Base-by-base conservation (phyloP, 2,329 filamentous ascomycete species). In the Xylaria sp. region DNA sequence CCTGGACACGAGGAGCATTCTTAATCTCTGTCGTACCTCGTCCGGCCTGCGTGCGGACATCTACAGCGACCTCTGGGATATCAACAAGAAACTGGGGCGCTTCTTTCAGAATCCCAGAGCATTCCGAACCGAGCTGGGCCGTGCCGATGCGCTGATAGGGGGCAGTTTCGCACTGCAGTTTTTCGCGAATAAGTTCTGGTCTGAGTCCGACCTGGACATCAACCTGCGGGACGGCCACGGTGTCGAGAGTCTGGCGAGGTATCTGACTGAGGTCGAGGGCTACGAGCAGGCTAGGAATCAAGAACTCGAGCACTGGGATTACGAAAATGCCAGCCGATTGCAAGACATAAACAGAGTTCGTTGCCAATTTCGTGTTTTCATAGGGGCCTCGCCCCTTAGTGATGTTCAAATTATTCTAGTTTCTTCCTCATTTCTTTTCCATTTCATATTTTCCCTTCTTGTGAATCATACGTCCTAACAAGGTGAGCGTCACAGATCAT, bases 81-180 rank as follows among this genome's bases (percentile, higher is more conserved):
- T 66, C n/a, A 58, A 71, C 37, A 9, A 23, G 44, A 66, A 64
- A 25, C 59, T 69, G 12, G 34, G 34, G 10, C 66, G 63, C 20
- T 69, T 69, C 41, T 62, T 66, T 41, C 28, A 58, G 28, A 28
- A 71, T 25, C 66, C 69, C 15, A 41, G 13, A 13, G 59, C 44
- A 8, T 71, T 69, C 13, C 54, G 60, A 18, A 64, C 54, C 25
- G 41, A 57, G 34, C 58, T 69, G 8, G 58, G 69, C 3, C 62
- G 66, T n/a, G 58, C 48, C 57, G 51, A 70, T 18, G 68, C 60
- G 32, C 20, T 67, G 34, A 69, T 71, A 55, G 52, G 58, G 0
- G 69, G 69, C 8, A 66, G 65, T 18, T 70, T 70, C 28, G 68
- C 68, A 20, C 55, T 70, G 57, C 68, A 70, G 41, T 66, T 69